These are phyloP conservation scores for Pseudogymnoascus sp. DNA, from an alignment of 2,329 filamentous ascomycete genomes.

Conservation along the genomic window DNA sequence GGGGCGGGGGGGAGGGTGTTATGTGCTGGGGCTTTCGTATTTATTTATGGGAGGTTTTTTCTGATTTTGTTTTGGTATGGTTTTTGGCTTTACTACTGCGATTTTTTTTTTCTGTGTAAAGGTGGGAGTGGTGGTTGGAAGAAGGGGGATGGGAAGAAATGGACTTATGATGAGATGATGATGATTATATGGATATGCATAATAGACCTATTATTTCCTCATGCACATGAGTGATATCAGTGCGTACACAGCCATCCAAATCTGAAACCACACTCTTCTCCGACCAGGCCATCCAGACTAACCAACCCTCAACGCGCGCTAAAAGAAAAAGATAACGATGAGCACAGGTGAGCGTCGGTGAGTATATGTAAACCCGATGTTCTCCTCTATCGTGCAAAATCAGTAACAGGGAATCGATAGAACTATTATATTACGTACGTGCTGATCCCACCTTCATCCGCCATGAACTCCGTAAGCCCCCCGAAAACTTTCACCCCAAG, in stretches of 20 bases:
- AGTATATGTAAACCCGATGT: not conserved
- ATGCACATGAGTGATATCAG: not conserved
- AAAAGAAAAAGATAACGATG: not conserved
- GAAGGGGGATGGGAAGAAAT: not conserved
- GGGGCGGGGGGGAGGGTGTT: too few relatives aligned
- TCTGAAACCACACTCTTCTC: not conserved
- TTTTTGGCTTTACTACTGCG: not conserved
- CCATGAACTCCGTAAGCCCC: too few relatives aligned
- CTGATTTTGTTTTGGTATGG: not conserved
- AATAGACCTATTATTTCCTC: not conserved
- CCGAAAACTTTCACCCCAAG: too few relatives aligned
- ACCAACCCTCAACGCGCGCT: not conserved
- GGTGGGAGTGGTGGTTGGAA: not conserved
- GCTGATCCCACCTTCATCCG: too few relatives aligned
- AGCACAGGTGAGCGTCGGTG: not conserved
- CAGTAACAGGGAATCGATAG: not conserved
- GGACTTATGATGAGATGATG: not conserved
- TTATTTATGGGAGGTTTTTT: not conserved
- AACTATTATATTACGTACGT: not conserved
- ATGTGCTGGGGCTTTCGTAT: not conserved
- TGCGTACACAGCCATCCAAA: not conserved
- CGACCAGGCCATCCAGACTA: not conserved
- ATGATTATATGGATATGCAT: conserved; percentile 5
- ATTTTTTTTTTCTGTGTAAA: not conserved
- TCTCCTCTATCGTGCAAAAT: not conserved